Evolutionary conservation across 1,284 basidiomycete genomes (phyloP).

Genomic region (Ustilago crameri): DNA sequence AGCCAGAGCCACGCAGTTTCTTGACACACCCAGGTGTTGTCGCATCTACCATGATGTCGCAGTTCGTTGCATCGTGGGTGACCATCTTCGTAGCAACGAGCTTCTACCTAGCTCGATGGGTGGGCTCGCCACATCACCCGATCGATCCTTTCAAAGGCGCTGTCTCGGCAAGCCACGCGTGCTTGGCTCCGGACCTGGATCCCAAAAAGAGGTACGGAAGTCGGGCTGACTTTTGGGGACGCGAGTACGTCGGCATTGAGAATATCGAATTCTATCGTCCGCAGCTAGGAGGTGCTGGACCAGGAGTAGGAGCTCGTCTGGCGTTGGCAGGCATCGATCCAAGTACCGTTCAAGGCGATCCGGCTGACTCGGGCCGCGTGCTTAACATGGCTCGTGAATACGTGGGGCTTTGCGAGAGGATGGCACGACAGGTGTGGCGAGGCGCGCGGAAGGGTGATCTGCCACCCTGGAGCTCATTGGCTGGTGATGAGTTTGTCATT

Average conservation of each 20-base stretch:
- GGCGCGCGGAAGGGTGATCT: constrained; percentile 49
- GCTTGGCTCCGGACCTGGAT: constrained; percentile 58
- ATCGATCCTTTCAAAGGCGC: constrained; percentile 66
- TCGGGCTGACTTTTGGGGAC: constrained; percentile 56
- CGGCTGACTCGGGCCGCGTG: constrained; percentile 28
- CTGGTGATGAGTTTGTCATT: constrained; percentile 39
- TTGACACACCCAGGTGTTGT: constrained; percentile 67
- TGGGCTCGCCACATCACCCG: constrained; percentile 64
- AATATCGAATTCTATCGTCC: constrained; percentile 53
- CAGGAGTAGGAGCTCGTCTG: constrained; percentile 38
- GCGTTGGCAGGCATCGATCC: constrained; percentile 39
- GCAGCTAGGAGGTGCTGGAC: constrained; percentile 48
- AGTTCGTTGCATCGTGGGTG: constrained; percentile 57
- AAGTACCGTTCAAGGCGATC: constrained; percentile 18
- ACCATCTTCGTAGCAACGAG: constrained; percentile 53
- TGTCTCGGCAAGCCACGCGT: constrained; percentile 60
- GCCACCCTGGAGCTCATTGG: constrained; percentile 52
- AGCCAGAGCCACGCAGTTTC: constrained; percentile 56
- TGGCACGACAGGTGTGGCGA: constrained; percentile 51
- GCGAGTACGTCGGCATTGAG: constrained; percentile 61
- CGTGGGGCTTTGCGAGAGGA: constrained; percentile 36
- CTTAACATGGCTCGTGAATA: constrained; percentile 48
- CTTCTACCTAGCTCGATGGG: constrained; percentile 65
- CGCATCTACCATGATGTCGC: constrained; percentile 66
- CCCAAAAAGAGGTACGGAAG: constrained; percentile 62